Percentiles rank a stretch among this genome's conserved stretches.
phyloP scores from a whole-genome alignment of 352 stramenopile genomes.

The Globisporangium nagaii region DNA sequence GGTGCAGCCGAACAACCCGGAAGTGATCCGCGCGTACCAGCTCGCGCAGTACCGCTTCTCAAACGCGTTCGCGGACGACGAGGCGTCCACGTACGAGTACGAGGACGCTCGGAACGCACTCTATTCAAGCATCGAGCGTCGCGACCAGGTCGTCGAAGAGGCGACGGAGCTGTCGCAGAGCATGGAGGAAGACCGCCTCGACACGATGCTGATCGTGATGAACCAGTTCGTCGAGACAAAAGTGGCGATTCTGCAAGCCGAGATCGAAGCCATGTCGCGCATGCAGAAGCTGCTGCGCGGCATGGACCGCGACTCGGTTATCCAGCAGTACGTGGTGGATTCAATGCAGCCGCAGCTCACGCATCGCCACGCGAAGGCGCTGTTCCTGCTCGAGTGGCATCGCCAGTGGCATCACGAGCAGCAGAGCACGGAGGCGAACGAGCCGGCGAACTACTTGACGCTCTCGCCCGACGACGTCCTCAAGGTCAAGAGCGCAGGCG shows the following conservation, averaged over 20 bases:
- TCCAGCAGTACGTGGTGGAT: slow-evolving; percentile 85
- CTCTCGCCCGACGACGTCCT: slow-evolving; percentile 37
- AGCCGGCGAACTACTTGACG: slow-evolving; percentile 46
- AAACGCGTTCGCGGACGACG: slow-evolving; percentile 60
- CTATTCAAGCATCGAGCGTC: slow-evolving; percentile 56
- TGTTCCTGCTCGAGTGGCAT: slow-evolving; percentile 80
- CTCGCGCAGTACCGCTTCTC: slow-evolving; percentile 54
- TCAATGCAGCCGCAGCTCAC: slow-evolving; percentile 75
- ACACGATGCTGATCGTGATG: slow-evolving; percentile 82
- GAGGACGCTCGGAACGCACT: slow-evolving; percentile 51
- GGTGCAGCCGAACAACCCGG: slow-evolving; percentile 72
- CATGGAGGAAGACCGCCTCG: slow-evolving; percentile 78
- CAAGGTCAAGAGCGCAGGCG: slow-evolving; percentile 49
- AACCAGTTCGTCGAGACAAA: slow-evolving; percentile 85
- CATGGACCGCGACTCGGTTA: slow-evolving; percentile 79
- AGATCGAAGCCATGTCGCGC: slow-evolving; percentile 69
- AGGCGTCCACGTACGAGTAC: slow-evolving; percentile 48
- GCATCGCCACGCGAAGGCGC: slow-evolving; percentile 70
- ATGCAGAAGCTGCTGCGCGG: slow-evolving; percentile 62
- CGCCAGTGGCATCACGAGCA: slow-evolving; percentile 64
- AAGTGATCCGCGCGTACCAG: slow-evolving; percentile 66
- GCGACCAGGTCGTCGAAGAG: slow-evolving; percentile 81
- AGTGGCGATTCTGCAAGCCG: slow-evolving; percentile 70
- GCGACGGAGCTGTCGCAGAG: slow-evolving; percentile 71
- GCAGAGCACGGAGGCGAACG: slow-evolving; percentile 19